phyloP scores from a whole-genome alignment of 139 green algal species.

The Closterium sp. region DNA sequence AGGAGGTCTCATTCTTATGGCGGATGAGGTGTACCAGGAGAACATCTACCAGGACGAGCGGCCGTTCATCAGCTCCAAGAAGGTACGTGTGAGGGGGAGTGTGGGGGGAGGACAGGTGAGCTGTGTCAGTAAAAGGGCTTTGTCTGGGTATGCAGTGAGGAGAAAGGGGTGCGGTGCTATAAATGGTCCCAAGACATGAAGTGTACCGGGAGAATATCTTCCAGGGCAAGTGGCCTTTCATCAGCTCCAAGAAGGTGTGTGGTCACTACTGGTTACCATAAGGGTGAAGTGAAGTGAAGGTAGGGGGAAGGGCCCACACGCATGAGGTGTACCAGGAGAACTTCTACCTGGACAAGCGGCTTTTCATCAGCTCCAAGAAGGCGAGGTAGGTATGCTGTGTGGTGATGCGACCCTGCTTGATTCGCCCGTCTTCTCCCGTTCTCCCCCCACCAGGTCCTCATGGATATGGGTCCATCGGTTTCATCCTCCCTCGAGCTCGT shows the following conservation, averaged over 20 bases:
- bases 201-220: constrained; percentile 97
- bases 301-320: too few species aligned
- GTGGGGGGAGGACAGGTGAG: too few species aligned
- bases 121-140: too few species aligned
- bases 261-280: too few species aligned
- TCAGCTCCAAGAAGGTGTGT: constrained; percentile 83
- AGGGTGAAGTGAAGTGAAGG: too few species aligned
- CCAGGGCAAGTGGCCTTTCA: constrained; percentile 77
- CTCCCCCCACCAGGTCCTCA: constrained; percentile 4
- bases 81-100: constrained; percentile 43
- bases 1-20: constrained; percentile 77
- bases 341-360: too few species aligned
- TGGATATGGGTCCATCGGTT: constrained; percentile 40
- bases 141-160: too few species aligned
- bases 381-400: constrained; percentile 26
- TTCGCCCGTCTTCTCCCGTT: too few species aligned
- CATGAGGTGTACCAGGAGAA: too few species aligned
- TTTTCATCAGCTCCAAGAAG: too few species aligned
- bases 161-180: too few species aligned
- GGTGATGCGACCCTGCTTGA: too few species aligned
- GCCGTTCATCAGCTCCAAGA: constrained; percentile 86
- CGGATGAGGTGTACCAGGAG: constrained; percentile 40
- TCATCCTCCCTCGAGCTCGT: constrained; percentile 23
- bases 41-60: constrained; percentile 66
- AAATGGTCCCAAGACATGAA: constrained; percentile 72